Conservation (phyloP, 352 stramenopile genomes). For the Globisporangium nodosum region DNA sequence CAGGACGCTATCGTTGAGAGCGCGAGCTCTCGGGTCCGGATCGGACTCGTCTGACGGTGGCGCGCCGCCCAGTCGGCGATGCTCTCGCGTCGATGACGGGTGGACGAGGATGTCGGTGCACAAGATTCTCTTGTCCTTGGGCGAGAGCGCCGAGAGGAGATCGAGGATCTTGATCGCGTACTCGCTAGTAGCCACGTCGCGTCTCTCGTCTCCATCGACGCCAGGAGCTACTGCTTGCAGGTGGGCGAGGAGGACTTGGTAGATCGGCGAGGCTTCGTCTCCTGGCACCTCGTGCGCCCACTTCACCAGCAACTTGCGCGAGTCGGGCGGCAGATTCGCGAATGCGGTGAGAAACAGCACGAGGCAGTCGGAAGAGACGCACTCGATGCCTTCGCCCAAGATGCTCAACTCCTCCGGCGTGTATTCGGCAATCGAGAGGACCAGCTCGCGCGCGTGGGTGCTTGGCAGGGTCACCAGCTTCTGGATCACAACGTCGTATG, state of each 20-base stretch:
- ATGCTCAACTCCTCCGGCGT: constrained; percentile 25
- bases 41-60: neutral
- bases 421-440: constrained; percentile 23
- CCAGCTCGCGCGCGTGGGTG: constrained; percentile 17
- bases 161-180: constrained; percentile 24
- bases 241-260: constrained; percentile 29
- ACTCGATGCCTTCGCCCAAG: constrained; percentile 41
- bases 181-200: constrained; percentile 3
- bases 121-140: constrained; percentile 32
- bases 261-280: constrained; percentile 25
- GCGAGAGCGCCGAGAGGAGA: constrained; percentile 28
- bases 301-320: constrained; percentile 26
- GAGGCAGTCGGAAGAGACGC: constrained; percentile 17
- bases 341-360: constrained; percentile 33
- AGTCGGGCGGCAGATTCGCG: constrained; percentile 17
- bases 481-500: constrained; percentile 33
- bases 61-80: neutral
- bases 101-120: constrained; percentile 25
- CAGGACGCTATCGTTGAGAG: constrained; percentile 24
- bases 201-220: neutral
- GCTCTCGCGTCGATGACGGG: neutral
- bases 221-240: constrained; percentile 6
- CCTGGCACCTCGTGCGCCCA: constrained; percentile 44
- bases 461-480: constrained; percentile 32
- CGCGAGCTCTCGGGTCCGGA: neutral